Percentiles rank a stretch among this genome's conserved stretches.
These are phyloP conservation scores for Pezizomycotina sp. DNA, from an alignment of 2,329 filamentous ascomycete genomes.

Conservation along the genomic window DNA sequence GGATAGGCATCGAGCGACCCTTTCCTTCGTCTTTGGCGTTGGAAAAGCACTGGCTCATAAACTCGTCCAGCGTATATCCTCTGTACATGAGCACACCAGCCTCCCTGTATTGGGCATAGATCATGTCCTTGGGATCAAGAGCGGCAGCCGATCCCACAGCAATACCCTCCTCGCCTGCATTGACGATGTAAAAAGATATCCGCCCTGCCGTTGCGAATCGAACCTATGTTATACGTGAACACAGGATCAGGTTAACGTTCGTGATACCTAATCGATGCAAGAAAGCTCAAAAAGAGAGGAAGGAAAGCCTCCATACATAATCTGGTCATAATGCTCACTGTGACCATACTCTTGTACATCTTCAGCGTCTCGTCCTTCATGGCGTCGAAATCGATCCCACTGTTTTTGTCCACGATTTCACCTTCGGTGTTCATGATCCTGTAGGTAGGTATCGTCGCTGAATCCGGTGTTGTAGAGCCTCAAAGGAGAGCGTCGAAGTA, in stretches of 20 bases:
- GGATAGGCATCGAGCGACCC: constrained; percentile 92
- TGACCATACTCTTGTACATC: constrained; percentile 49
- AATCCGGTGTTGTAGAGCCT: constrained; percentile 59
- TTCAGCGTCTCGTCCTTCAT: constrained; percentile 45
- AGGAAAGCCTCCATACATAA: too few species aligned
- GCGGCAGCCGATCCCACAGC: constrained; percentile 77
- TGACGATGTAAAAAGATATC: constrained; percentile 89
- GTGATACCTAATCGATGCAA: background rate
- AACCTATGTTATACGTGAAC: constrained; percentile 96
- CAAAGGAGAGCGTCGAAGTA: constrained; percentile 59
- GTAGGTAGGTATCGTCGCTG: constrained; percentile 71
- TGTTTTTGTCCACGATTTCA: constrained; percentile 56
- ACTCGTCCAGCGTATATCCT: constrained; percentile 70
- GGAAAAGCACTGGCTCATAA: constrained; percentile 90
- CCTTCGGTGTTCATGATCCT: constrained; percentile 83
- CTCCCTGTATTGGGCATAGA: constrained; percentile 91
- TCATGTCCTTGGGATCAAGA: constrained; percentile 64
- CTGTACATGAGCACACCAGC: constrained; percentile 79
- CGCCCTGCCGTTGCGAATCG: constrained; percentile 89
- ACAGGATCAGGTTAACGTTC: constrained; percentile 2
- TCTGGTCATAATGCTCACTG: too few species aligned
- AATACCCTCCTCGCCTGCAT: constrained; percentile 84
- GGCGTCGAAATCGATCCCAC: constrained; percentile 48
- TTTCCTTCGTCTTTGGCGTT: constrained; percentile 64
- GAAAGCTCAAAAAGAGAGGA: background rate